These are phyloP conservation scores for Mucor irregularis DNA, from an alignment of 371 early-diverging fungal species.

Conservation along the genomic window DNA sequence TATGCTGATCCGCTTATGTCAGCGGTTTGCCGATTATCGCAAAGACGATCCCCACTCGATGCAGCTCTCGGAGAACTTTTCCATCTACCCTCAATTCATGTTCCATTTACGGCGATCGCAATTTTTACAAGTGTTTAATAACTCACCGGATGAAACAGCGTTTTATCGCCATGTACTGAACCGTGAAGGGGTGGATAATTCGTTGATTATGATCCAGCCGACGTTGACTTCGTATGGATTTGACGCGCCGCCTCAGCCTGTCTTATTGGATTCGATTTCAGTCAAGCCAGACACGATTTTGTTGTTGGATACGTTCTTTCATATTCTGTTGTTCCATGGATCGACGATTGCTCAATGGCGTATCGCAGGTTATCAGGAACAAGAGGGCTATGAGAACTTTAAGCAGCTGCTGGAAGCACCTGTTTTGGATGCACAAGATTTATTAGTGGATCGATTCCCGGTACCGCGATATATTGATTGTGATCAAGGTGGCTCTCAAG, in stretches of 20 bases:
- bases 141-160: constrained; percentile 98
- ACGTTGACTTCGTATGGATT: constrained; percentile 94
- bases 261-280: constrained; percentile 96
- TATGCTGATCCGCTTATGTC: constrained; percentile 97
- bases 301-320: constrained; percentile 93
- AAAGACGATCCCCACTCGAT: constrained; percentile 96
- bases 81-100: constrained; percentile 99
- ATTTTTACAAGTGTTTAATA: constrained; percentile 99
- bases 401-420: constrained; percentile 92
- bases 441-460: constrained; percentile 96
- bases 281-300: constrained; percentile 96
- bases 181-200: constrained; percentile 94
- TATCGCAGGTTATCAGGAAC: constrained; percentile 50
- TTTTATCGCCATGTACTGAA: constrained; percentile 94
- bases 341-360: constrained; percentile 72
- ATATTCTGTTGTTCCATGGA: constrained; percentile 52
- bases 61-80: constrained; percentile 92
- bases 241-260: constrained; percentile 86
- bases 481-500: constrained; percentile 98
- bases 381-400: constrained; percentile 73
- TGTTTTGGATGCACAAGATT: constrained; percentile 85
- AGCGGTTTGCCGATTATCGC: constrained; percentile 95
- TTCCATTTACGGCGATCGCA: constrained; percentile 98
- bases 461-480: constrained; percentile 98
- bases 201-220: constrained; percentile 99